Evolutionary conservation across 306 rosid genomes (phyloP), one percentile per base, ranked within the genome.

Genomic region (Dryas octopetala): DNA sequence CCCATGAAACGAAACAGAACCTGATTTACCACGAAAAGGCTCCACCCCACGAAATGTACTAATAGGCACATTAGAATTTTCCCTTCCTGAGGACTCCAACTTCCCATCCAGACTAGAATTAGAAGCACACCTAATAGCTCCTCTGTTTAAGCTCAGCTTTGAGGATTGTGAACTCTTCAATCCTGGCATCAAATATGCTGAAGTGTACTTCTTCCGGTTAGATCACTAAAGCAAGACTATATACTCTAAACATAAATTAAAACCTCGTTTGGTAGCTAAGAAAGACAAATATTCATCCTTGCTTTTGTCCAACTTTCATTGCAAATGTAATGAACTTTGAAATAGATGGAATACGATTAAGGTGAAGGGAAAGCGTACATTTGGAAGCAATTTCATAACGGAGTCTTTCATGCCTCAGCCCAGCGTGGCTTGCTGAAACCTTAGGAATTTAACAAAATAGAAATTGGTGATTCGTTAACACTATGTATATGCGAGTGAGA

Each of bases 1-100:
- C 63, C 98, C 98, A 79, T 76, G 61, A 60, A 95, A 95, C 41
- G 98, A 91, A 62, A 95, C 82, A 5, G 91, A 86, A 60, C 98
- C 97, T 3, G 97, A 81, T 85, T 91, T 95, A 58, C 98, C 98
- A 47, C 79, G 91, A 89, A 89, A 87, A 4, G 93, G 93, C 80
- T 95, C 98, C 73, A 62, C 83, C 62, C 76, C 92, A 41, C 85
- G 47, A 68, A 46, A 52, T 45, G 49, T 43, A 78, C 64, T 61
- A 77, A 55, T 85, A 48, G 83, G 50, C 45, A 80, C 77, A 11
- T 64, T 64, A 53, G 79, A 87, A 75, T 44, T 84, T 64, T 74
- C 69, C 19, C 52, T 60, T 9, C 86, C 71, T 43, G 66, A 81
- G 45, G 71, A 73, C 17, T 86, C 91, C 88, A 87, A 83, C 40